Evolutionary conservation across 805 yeast genomes (phyloP).

Genomic region (Priceomyces carsonii): DNA sequence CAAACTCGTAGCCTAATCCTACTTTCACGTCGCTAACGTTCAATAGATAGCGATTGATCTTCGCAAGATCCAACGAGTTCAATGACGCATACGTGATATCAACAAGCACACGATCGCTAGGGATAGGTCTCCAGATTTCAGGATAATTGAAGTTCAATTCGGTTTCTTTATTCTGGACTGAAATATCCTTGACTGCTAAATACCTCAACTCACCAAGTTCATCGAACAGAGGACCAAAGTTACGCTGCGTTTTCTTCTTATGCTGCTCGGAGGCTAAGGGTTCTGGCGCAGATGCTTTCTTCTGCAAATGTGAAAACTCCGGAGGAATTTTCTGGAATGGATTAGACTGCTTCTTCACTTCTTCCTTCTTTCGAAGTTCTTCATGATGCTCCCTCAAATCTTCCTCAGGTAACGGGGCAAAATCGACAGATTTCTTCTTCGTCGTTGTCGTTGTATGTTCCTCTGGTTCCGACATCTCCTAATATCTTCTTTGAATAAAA

Average conservation of each 20-base stretch:
- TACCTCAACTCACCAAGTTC: slow-evolving; percentile 49
- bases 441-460: not conserved
- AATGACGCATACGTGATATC: slow-evolving; percentile 60
- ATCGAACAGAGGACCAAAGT: slow-evolving; percentile 2
- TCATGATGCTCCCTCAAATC: slow-evolving; percentile 37
- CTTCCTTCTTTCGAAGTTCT: slow-evolving; percentile 24
- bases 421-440: slow-evolving; percentile 34
- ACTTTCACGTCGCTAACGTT: slow-evolving; percentile 54
- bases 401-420: slow-evolving; percentile 38
- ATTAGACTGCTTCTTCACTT: slow-evolving; percentile 25
- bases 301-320: slow-evolving; percentile 38
- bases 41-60: slow-evolving; percentile 53
- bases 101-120: slow-evolving; percentile 51
- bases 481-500: not conserved
- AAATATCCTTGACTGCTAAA: slow-evolving; percentile 52
- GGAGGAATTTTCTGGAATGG: slow-evolving; percentile 44
- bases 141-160: slow-evolving; percentile 55
- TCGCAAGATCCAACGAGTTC: slow-evolving; percentile 65
- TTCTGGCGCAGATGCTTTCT: slow-evolving; percentile 27
- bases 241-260: not conserved
- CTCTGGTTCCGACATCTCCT: slow-evolving; percentile 5
- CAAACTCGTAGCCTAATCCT: slow-evolving; percentile 72
- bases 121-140: slow-evolving; percentile 50
- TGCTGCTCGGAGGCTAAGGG: slow-evolving; percentile 13
- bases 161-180: slow-evolving; percentile 42